Base-by-base conservation (phyloP, 805 yeast species). In the Suhomyces sp. region DNA sequence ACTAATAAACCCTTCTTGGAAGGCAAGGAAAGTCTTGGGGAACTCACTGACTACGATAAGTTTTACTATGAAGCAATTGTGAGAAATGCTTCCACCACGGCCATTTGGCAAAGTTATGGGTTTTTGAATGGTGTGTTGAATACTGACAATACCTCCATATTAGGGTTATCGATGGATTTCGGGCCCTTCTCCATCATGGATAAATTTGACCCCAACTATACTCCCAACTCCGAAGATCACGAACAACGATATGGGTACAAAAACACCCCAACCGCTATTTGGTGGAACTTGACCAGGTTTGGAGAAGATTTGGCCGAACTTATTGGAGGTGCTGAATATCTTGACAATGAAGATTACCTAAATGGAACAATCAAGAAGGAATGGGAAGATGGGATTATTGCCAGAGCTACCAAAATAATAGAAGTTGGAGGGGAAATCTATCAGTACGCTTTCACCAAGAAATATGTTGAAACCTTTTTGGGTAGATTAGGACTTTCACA, bases 161-260 rank as follows among this genome's bases (percentile, higher is more conserved):
- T 83, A 28, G 98, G 98, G 0, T 65, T 88, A 8, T 77, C 95
- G 0, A 76, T 93, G 59, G 98, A 91, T 59, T 93, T 83, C 58
- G 98, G 98, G 3, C 98, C 98, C 1, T 93, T 86, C 63, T 85
- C 95, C 13, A 83, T 88, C 41, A 74, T 90, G 83, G 96, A 90
- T 53, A 76, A 74, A 29, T 91, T 82, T 54, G 81, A 87, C 50
- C 90, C 95, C 11, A 59, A 72, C 31, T 91, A 74, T 53, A 85
- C 97, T 0, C 91, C 98, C 2, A 91, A 93, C 54, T 88, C 87
- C 37, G 97, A 88, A 52, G 98, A 93, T 58, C 73, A 70, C 27
- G 63, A 66, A 31, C 55, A 66, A 12, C 68, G 96, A 28, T 91
- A 93, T 56, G 77, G 88, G 6, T 90, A 83, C 61, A 72, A 73